phyloP scores from a whole-genome alignment of 164 flowering plant species.

The Echeveria elegans region DNA sequence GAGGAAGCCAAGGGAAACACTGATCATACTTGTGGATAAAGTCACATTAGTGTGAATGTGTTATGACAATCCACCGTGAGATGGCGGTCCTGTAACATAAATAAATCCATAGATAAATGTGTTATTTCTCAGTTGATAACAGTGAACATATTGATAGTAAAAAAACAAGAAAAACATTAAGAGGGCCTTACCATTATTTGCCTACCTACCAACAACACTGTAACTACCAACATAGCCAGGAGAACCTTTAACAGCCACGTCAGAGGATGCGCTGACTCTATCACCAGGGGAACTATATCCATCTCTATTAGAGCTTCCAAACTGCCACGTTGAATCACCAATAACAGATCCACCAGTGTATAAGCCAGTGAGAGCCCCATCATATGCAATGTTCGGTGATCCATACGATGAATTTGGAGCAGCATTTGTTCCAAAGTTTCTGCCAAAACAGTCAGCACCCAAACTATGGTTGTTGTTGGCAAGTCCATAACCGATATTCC shows the following conservation, averaged over 20 bases:
- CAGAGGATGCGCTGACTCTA: conserved; percentile 30
- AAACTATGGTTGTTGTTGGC: conserved; percentile 41
- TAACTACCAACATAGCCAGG: conserved; percentile 50
- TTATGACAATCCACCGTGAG: conserved; percentile 2
- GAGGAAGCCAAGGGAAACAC: background rate
- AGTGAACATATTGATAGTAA: background rate
- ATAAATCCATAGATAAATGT: too few relatives aligned
- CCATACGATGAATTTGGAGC: conserved; percentile 34
- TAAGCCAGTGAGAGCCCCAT: conserved; percentile 42
- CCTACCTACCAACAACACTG: conserved; percentile 33
- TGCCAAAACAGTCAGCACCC: conserved; percentile 44
- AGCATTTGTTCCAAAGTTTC: conserved; percentile 34
- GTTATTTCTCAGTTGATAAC: background rate
- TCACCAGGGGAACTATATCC: conserved; percentile 44
- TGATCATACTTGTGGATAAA: background rate
- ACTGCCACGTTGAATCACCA: conserved; percentile 65
- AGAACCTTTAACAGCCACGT: conserved; percentile 30
- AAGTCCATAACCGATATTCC: conserved; percentile 45
- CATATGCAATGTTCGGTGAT: conserved; percentile 36
- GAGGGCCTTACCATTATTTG: conserved; percentile 39
- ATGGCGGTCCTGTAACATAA: background rate
- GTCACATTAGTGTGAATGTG: background rate
- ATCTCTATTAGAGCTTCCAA: conserved; percentile 48
- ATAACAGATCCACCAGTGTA: conserved; percentile 44
- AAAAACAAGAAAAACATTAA: background rate